Base-by-base conservation (phyloP, 805 yeast genomes). In the Candida broadrunensis region DNA sequence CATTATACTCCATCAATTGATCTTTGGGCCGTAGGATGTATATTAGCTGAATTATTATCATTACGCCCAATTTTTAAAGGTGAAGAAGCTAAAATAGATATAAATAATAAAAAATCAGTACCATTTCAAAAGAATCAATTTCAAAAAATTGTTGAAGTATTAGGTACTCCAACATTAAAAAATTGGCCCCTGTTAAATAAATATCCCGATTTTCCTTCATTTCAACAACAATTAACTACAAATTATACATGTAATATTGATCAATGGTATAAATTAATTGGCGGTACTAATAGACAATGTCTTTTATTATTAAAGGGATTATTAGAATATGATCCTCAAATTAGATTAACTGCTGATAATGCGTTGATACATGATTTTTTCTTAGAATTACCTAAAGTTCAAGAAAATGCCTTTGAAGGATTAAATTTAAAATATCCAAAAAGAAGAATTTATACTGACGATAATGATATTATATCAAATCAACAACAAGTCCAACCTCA, bases 1-100 rank as follows among this genome's bases (percentile, higher is more conserved):
- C 96, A 90, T 63, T 90, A 90, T 56, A 84, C 97, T 0, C 90
- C 96, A 1, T 89, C 96, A 0, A 82, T 93, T 37, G 96, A 93
- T 65, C 60, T 87, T 26, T 90, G 98, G 98, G 96, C 98, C 0
- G 88, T 87, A 4, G 98, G 98, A 0, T 90, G 97, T 60, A 90
- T 90, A 3, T 68, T 91, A 50, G 98, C 97, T 0, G 99, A 93
- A 58, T 66, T 93, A 38, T 68, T 93, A 12, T 87, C 96, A 1
- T 64, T 93, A 24, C 68, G 96, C 51, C 99, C 99, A 0, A 83
- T 93, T 8, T 93, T 93, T 67, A 93, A 93, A 60, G 99, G 99
- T 39, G 99, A 93, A 63, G 99, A 93, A 57, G 93, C 96, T 12
- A 91, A 91, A 52, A 85, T 91, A 77, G 98, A 90, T 59, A 57